Percentiles rank a stretch among this genome's conserved stretches.
Conservation (phyloP, 2,329 filamentous ascomycete genomes). For the Fusarium sp. region DNA sequence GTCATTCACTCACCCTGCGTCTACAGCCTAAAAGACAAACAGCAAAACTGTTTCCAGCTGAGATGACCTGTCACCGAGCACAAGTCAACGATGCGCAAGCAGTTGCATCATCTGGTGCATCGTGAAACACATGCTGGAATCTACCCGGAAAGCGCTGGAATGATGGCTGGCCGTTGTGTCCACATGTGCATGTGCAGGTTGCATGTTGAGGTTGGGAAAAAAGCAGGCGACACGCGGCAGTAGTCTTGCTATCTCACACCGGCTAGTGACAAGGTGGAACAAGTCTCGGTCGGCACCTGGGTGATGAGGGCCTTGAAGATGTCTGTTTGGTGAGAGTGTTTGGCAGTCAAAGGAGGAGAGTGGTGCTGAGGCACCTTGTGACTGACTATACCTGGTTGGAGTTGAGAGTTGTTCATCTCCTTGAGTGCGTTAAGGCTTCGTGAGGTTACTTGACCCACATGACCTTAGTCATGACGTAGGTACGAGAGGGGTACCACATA, state of each 20-base stretch:
- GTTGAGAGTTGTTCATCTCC: not conserved
- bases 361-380: not conserved
- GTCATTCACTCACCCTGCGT: not conserved
- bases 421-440: too few species aligned
- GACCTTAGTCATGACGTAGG: too few species aligned
- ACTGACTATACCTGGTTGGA: not conserved
- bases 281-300: conserved; percentile 1
- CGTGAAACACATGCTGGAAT: conserved; percentile 18
- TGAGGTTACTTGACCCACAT: too few species aligned
- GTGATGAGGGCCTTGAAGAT: not conserved
- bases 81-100: not conserved
- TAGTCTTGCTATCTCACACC: not conserved
- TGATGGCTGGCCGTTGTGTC: conserved; percentile 11
- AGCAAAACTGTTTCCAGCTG: not conserved
- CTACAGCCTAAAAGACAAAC: not conserved
- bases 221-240: conserved; percentile 3
- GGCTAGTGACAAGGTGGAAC: not conserved
- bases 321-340: not conserved
- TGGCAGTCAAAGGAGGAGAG: not conserved
- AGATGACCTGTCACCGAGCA: not conserved
- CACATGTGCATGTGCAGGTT: not conserved
- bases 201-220: not conserved
- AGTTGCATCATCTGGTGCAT: not conserved
- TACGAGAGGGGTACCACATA: too few species aligned
- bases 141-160: conserved; percentile 7